Base-by-base conservation (phyloP, 768 basidiomycete species). In the Thelephora aurantiotincta region DNA sequence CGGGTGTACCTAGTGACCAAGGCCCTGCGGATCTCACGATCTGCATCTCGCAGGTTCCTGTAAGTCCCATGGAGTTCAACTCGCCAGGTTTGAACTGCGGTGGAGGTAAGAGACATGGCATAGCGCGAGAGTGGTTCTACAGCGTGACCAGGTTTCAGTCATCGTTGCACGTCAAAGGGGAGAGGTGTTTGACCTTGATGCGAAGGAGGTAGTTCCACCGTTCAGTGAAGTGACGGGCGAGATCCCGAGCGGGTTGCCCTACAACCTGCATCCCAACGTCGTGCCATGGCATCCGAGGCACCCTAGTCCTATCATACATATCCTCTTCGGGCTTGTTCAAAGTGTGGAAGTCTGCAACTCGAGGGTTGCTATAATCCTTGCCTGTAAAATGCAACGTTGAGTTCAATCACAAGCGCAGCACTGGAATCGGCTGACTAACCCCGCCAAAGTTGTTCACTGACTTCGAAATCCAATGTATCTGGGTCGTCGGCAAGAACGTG, bases 221-320 rank as follows among this genome's bases (percentile, higher is more conserved):
- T 62, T 97, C 85, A 13, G 90, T 77, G 55, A 99, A 99, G 65
- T 99, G 96, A 43, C 96, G 78, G 50, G 85, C 86, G 11, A 98
- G 65, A 63, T 99, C 96, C 19, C 94, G 75, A 16, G 93, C 91
- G 43, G 96, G 96, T 59, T 94, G 92, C 2, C 96, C 96, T 22
- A 97, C 85, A 36, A 98, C 80, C 62, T 99, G 96, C 70, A 97
- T 72, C 0, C 80, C 89, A 35, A 98, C 89, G 60, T 99, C 96
- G 60, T 99, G 96, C 93, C 94, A 99, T 23, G 96, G 92, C 92
- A 98, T 97, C 44, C 96, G 73, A 5, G 92, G 88, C 16, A 87
- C 74, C 61, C 83, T 94, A 6, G 71, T 63, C 33, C 96, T 78
- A 57, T 99, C 93, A 56, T 94, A 91, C 84, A 94, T 89, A 58